Evolutionary conservation across 148 eudicot genomes (phyloP), one percentile per base, ranked within the genome.

Genomic region (Beta vulgaris): DNA sequence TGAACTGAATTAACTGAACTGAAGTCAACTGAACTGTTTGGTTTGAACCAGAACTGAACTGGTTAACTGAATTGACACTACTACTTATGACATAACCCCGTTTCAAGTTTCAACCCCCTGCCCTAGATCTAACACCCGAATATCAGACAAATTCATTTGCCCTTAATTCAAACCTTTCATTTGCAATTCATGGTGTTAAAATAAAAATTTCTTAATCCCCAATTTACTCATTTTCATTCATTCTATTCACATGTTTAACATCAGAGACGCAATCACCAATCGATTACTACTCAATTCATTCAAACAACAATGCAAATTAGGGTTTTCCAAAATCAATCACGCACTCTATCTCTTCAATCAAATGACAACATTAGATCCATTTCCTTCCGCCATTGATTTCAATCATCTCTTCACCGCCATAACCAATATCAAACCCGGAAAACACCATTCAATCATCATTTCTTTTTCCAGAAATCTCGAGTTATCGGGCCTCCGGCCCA

Each of bases 261-360:
- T n/a, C n/a, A n/a, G n/a, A n/a, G n/a, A n/a, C n/a, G n/a, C n/a
- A n/a, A n/a, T n/a, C n/a, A n/a, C n/a, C n/a, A n/a, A n/a, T 4
- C 29, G 14, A 25, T n/a, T 72, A 4, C 13, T 72, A 11, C 34
- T 72, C 6, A 23, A 14, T 10, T 74, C 15, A 1, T 32, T 74
- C 0, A n/a, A 21, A 11, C 31, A 46, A n/a, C 34, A 74, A 43
- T 74, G 44, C 13, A 34, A 63, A 63, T 74, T 48, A 44, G 77
- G 77, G 69, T 63, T 74, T 62, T 1, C 13, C 21, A 6, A 15
- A 4, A 9, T 23, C n/a, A 8, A 63, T 1, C 7, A 21, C 2
- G 58, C 70, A 0, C 4, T 63, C 23, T 46, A 69, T 1, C 26
- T 74, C 21, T 74, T 63, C 13, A 29, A 74, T 34, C 69, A n/a